Conservation (phyloP, 1,284 basidiomycete species). For the Ceratobasidium sp. region DNA sequence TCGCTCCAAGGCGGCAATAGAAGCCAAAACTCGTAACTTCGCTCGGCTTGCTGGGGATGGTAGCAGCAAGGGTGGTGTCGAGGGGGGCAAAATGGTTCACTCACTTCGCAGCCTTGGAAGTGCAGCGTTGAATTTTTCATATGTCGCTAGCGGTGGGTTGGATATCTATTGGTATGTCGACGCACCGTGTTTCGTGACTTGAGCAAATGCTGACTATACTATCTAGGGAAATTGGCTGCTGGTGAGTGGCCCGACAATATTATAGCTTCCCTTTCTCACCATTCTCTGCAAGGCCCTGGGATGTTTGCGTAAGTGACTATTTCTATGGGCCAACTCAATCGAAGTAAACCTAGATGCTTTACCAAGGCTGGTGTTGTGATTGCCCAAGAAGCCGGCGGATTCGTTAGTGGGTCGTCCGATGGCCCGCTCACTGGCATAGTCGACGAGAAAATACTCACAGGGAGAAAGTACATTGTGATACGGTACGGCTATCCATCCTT, state of each 20-base stretch:
- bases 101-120: slow-evolving; percentile 85
- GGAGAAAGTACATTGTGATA: slow-evolving; percentile 88
- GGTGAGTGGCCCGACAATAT: slow-evolving; percentile 56
- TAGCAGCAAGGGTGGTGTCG: slow-evolving; percentile 61
- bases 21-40: slow-evolving; percentile 77
- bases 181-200: slow-evolving; percentile 41
- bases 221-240: slow-evolving; percentile 89
- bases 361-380: slow-evolving; percentile 87
- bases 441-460: slow-evolving; percentile 74
- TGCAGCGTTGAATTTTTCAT: slow-evolving; percentile 84
- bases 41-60: slow-evolving; percentile 81
- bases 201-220: not conserved
- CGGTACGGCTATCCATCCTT: slow-evolving; percentile 48
- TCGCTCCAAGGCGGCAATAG: slow-evolving; percentile 67
- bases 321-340: slow-evolving; percentile 26
- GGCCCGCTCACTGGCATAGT: slow-evolving; percentile 63
- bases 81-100: slow-evolving; percentile 87
- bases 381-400: slow-evolving; percentile 87
- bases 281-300: slow-evolving; percentile 74
- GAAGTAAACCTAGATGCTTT: slow-evolving; percentile 9
- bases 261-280: not conserved
- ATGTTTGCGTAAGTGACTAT: slow-evolving; percentile 73
- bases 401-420: slow-evolving; percentile 70
- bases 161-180: slow-evolving; percentile 80
- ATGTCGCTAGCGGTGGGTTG: slow-evolving; percentile 85